phyloP scores from a whole-genome alignment of 2,329 filamentous ascomycete species.

The Claviceps lovelessii region DNA sequence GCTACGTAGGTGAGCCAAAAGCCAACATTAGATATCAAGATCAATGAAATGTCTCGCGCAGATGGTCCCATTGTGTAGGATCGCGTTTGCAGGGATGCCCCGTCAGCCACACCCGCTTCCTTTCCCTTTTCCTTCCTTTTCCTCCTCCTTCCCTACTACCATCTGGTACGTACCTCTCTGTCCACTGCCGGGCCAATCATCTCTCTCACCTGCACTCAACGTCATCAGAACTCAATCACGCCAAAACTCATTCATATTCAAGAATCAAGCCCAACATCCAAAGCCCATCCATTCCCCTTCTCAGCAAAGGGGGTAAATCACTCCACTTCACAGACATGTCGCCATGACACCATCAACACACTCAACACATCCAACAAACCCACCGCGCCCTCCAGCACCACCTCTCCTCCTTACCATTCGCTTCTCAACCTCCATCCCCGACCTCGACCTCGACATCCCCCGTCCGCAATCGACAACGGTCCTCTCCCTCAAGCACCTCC shows the following conservation, averaged over 20 bases:
- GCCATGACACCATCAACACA: conserved; percentile 7
- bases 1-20: too few species aligned
- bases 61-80: too few species aligned
- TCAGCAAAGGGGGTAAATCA: neutral
- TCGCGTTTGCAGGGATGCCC: too few species aligned
- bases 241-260: neutral
- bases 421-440: conserved; percentile 74
- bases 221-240: neutral
- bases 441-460: conserved; percentile 65
- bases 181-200: too few species aligned
- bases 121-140: too few species aligned
- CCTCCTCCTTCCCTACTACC: too few species aligned
- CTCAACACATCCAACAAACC: conserved; percentile 7
- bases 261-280: neutral
- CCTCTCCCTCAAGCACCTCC: conserved; percentile 65
- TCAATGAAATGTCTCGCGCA: too few species aligned
- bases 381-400: neutral
- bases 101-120: too few species aligned
- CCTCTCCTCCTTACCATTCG: conserved; percentile 70
- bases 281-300: neutral
- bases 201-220: neutral
- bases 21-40: too few species aligned
- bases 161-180: too few species aligned
- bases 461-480: conserved; percentile 56
- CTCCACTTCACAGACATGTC: neutral